Evolutionary conservation across 495 filamentous ascomycete genomes (phyloP).

Genomic region (Talaromyces ruber): DNA sequence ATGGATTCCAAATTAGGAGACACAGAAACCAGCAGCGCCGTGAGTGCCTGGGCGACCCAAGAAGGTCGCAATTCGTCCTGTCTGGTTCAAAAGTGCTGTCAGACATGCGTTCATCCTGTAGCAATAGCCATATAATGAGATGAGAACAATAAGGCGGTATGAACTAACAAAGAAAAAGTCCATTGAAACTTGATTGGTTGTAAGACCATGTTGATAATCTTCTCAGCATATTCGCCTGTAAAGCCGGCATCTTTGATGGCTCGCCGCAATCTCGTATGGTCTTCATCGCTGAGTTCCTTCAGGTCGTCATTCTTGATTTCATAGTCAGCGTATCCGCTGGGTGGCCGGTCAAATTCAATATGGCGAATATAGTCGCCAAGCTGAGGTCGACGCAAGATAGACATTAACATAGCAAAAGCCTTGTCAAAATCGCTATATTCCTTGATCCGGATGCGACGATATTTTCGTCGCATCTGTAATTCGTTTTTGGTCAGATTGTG

Average conservation of each 20-base stretch:
- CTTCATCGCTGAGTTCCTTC: slow-evolving; percentile 9
- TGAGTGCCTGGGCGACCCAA: slow-evolving; percentile 15
- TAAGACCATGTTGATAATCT: slow-evolving; percentile 16
- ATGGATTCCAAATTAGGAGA: slow-evolving; percentile 17
- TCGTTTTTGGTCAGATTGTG: slow-evolving; percentile 17
- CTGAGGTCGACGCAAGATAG: slow-evolving; percentile 8
- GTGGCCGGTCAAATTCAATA: neutral
- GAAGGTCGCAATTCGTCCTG: neutral
- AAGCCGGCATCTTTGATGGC: slow-evolving; percentile 14
- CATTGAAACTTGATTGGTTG: neutral
- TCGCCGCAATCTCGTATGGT: slow-evolving; percentile 5
- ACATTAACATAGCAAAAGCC: slow-evolving; percentile 10
- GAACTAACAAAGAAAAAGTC: neutral
- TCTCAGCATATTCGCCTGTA: slow-evolving; percentile 5
- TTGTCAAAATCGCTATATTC: slow-evolving; percentile 4
- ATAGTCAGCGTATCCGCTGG: neutral
- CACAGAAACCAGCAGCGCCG: slow-evolving; percentile 15
- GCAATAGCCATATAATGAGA: neutral
- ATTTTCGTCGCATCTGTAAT: slow-evolving; percentile 9
- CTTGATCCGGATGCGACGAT: slow-evolving; percentile 10
- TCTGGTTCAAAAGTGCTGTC: neutral
- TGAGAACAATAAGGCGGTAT: neutral
- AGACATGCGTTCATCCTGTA: neutral
- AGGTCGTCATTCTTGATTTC: neutral
- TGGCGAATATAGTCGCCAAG: slow-evolving; percentile 10